A percentile compares a stretch with the other conserved stretches of the same genome.
These are phyloP conservation scores for Syzygium grande DNA, from an alignment of 345 rosid species.

Conservation along the genomic window DNA sequence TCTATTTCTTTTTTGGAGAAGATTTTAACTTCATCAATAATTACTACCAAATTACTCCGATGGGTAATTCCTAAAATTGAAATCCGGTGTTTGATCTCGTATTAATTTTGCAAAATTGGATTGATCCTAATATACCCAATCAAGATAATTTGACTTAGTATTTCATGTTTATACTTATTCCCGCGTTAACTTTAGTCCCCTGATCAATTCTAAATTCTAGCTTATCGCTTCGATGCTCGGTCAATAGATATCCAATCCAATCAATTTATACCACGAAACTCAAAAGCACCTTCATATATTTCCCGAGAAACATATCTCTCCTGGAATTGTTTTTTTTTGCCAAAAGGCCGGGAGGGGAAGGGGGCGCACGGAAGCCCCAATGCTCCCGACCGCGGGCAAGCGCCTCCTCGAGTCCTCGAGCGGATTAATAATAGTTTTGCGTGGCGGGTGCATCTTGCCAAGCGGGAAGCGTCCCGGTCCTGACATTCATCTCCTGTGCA, in stretches of 20 bases:
- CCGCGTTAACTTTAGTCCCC: rapidly evolving
- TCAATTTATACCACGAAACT: neutral
- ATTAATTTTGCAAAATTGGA: neutral
- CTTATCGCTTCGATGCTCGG: rapidly evolving
- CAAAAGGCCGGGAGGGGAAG: neutral
- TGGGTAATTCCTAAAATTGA: neutral
- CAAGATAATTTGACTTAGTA: neutral
- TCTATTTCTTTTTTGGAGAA: no score
- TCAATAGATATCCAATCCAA: neutral
- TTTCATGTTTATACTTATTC: neutral
- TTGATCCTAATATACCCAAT: neutral
- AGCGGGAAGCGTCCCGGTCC: neutral
- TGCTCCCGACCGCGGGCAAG: neutral
- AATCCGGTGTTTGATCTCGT: neutral
- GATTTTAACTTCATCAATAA: no score
- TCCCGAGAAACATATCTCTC: neutral
- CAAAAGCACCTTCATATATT: neutral
- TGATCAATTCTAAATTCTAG: neutral
- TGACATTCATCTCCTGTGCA: neutral
- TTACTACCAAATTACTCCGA: neutral
- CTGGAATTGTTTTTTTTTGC: neutral
- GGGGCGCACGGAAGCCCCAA: neutral
- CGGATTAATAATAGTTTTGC: neutral
- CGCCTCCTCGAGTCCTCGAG: neutral
- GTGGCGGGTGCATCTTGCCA: neutral